Conservation (phyloP, 495 filamentous ascomycete species). For the Aspergillus taichungensis region DNA sequence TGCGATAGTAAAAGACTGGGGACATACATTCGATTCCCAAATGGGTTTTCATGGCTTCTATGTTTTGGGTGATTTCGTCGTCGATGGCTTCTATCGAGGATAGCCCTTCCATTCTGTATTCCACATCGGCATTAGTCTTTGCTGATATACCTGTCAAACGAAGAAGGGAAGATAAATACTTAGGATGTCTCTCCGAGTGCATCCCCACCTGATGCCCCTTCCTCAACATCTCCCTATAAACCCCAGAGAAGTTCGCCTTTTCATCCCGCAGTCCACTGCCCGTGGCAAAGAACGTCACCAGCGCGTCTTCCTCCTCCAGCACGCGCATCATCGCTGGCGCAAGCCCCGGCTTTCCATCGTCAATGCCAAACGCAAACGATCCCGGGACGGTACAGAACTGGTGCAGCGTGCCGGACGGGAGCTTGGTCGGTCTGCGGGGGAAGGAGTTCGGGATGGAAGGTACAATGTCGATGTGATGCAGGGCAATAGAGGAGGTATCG, state of each 20-base stretch:
- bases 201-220: slow-evolving; percentile 68
- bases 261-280: slow-evolving; percentile 54
- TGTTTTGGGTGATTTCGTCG: slow-evolving; percentile 58
- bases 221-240: slow-evolving; percentile 56
- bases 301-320: slow-evolving; percentile 52
- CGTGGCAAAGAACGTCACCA: slow-evolving; percentile 74
- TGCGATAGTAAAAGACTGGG: no score
- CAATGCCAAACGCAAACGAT: slow-evolving; percentile 73
- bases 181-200: slow-evolving; percentile 67
- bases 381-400: slow-evolving; percentile 63
- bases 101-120: slow-evolving; percentile 53
- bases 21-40: slow-evolving; percentile 38
- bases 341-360: slow-evolving; percentile 59
- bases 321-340: slow-evolving; percentile 58
- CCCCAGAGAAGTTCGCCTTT: slow-evolving; percentile 49
- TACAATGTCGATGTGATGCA: slow-evolving; percentile 60
- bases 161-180: slow-evolving; percentile 16
- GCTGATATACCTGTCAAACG: no score
- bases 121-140: not conserved
- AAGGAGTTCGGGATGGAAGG: slow-evolving; percentile 38
- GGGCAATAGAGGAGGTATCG: slow-evolving; percentile 32
- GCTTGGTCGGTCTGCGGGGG: slow-evolving; percentile 51
- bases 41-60: slow-evolving; percentile 43
- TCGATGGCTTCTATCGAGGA: slow-evolving; percentile 51
- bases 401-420: slow-evolving; percentile 39